Evolutionary conservation across 202 grass and related monocot genomes (phyloP), one percentile per base, ranked within the genome.

Genomic region (Musa balbisiana): DNA sequence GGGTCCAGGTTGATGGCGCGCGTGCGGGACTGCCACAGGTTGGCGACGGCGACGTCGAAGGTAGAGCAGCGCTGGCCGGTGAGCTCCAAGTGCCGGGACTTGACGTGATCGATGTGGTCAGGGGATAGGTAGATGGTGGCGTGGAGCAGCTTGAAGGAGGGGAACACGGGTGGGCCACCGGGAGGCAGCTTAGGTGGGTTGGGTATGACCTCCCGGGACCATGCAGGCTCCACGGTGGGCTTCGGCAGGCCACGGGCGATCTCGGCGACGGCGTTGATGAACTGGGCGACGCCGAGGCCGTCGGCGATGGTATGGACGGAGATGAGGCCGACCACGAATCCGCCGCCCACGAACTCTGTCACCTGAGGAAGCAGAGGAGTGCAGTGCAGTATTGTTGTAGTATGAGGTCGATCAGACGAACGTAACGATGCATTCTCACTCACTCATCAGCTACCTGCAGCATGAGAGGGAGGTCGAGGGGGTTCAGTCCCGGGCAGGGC

Each of bases 301-400:
- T 99, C 95, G 59, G 89, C 88, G n/a, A 99, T 86, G 5, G 87
- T 88, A 85, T 99, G 91, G 63, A 94, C 87, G 0, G 91, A 90
- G 79, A 90, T 83, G 15, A 98, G 87, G 0, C 95, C 95, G 58
- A 99, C 83, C 12, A 90, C 88, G 76, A 99, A 99, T 9, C 91
- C 87, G 25, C 95, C 87, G 19, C 91, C 92, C 4, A 53, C 66
- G 85, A 99, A 94, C 73, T 99, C 89, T 6, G 95, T 99, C 69
- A 97, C 90, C 93, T 97, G 87, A 26, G 27, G 10, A 13, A 16
- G 20, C 33, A 43, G 33, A 43, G 33, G 33, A 43, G 33, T 43
- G 33, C 33, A 8, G 33, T 43, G 33, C 33, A 43, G 33, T 43
- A 0, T 43, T 5, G 33, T 8, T 43, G 33, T 43, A 43, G 33